Percentiles rank a stretch among this genome's conserved stretches.
Evolutionary conservation across 345 rosid genomes (phyloP).

Genomic region (Nephelium lappaceum): DNA sequence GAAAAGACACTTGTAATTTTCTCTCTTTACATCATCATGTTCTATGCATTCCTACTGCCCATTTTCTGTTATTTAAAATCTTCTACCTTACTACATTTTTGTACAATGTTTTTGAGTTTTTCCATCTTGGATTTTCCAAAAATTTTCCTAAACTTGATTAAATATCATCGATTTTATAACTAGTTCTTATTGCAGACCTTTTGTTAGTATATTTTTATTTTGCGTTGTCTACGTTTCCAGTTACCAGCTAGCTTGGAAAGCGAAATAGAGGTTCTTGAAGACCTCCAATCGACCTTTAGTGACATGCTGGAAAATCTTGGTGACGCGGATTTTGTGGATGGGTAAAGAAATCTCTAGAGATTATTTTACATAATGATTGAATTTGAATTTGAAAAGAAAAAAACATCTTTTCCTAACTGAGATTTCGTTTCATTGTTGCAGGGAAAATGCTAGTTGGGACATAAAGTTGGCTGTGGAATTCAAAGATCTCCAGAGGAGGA

Average conservation of each 20-base stretch:
- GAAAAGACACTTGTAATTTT: slow-evolving; percentile 42
- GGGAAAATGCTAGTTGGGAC: slow-evolving; percentile 61
- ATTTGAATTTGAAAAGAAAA: not conserved
- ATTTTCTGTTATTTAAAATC: not conserved
- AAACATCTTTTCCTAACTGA: not conserved
- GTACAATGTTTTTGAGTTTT: not conserved
- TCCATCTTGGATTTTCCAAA: too few species aligned
- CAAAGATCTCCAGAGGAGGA: slow-evolving; percentile 62
- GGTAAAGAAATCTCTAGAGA: slow-evolving; percentile 37
- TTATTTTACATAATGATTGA: not conserved
- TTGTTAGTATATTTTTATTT: not conserved
- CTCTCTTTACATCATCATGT: slow-evolving; percentile 18
- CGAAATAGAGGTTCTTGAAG: slow-evolving; percentile 68
- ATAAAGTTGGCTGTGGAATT: slow-evolving; percentile 61
- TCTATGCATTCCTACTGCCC: not conserved
- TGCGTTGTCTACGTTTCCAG: slow-evolving; percentile 34
- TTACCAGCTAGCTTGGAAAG: slow-evolving; percentile 49
- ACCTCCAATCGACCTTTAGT: slow-evolving; percentile 54
- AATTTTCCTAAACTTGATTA: not conserved
- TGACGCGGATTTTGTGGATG: slow-evolving; percentile 39
- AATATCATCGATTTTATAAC: not conserved
- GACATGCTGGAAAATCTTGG: slow-evolving; percentile 70
- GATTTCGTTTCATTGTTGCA: slow-evolving; percentile 30
- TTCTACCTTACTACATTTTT: not conserved
- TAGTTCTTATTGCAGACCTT: not conserved